These are phyloP conservation scores for Fusarium neocosmosporiellum DNA, from an alignment of 2,329 filamentous ascomycete species.

Conservation along the genomic window DNA sequence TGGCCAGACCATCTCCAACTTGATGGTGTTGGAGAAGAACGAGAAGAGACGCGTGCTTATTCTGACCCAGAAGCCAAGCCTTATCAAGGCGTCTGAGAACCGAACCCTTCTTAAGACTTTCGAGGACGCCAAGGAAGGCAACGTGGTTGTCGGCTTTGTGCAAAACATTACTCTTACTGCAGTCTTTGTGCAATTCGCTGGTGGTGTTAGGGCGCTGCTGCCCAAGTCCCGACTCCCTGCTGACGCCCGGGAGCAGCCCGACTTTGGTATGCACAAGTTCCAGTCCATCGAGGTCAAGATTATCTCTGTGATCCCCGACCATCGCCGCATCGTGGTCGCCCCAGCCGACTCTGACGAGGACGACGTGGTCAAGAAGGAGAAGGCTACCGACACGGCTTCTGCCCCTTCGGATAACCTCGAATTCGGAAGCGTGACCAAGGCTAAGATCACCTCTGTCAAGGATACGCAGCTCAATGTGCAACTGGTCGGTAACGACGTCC, in stretches of 20 bases:
- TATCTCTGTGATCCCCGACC: conserved; percentile 75
- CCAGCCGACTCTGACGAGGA: conserved; percentile 60
- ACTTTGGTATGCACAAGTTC: conserved; percentile 82
- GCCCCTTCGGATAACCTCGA: conserved; percentile 75
- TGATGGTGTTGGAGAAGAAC: conserved; percentile 90
- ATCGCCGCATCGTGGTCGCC: conserved; percentile 73
- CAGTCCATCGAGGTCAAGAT: conserved; percentile 82
- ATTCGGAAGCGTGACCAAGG: conserved; percentile 79
- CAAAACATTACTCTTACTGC: conserved; percentile 85
- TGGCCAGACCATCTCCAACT: conserved; percentile 82
- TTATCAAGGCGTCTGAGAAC: conserved; percentile 80
- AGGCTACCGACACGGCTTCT: conserved; percentile 45
- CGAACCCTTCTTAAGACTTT: conserved; percentile 78
- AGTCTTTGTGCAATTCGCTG: conserved; percentile 89
- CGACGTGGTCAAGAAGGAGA: conserved; percentile 51
- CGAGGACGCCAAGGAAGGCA: conserved; percentile 76
- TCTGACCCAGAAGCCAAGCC: conserved; percentile 84
- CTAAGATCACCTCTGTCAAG: conserved; percentile 84
- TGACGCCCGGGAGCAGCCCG: conserved; percentile 73
- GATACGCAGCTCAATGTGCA: conserved; percentile 93
- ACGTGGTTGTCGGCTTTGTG: conserved; percentile 81
- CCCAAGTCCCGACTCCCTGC: conserved; percentile 81
- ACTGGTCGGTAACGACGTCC: conserved; percentile 76
- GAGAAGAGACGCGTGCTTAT: conserved; percentile 79
- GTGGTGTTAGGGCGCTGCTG: conserved; percentile 79